These are phyloP conservation scores for Naganishia randhawae DNA, from an alignment of 768 basidiomycete species.

Conservation along the genomic window DNA sequence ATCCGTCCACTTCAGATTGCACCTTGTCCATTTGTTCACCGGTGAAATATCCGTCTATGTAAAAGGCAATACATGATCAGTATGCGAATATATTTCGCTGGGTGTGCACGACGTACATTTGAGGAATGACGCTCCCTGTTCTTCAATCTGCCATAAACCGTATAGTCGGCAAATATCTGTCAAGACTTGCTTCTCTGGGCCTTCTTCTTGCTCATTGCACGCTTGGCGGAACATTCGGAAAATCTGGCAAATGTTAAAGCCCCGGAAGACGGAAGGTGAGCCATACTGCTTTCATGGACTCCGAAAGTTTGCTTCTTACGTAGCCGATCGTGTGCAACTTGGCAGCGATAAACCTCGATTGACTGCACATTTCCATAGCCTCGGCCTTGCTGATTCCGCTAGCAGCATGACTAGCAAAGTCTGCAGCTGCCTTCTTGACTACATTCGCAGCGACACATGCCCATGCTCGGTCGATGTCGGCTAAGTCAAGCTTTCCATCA, in stretches of 20 bases:
- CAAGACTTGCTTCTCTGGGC: slow-evolving; percentile 47
- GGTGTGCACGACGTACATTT: slow-evolving; percentile 45
- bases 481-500: slow-evolving; percentile 44
- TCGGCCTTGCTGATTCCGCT: slow-evolving; percentile 50
- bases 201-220: slow-evolving; percentile 45
- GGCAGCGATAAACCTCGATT: slow-evolving; percentile 53
- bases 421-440: slow-evolving; percentile 52
- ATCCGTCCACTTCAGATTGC: slow-evolving; percentile 40
- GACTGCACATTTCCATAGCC: slow-evolving; percentile 53
- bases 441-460: slow-evolving; percentile 52
- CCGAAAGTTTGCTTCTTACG: not conserved
- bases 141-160: slow-evolving; percentile 53
- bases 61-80: not conserved
- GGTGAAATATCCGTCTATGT: slow-evolving; percentile 47
- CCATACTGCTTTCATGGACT: not conserved
- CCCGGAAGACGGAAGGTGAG: not conserved
- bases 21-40: slow-evolving; percentile 47
- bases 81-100: not conserved
- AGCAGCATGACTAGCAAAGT: slow-evolving; percentile 47
- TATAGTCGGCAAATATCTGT: slow-evolving; percentile 51
- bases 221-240: slow-evolving; percentile 51
- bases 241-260: slow-evolving; percentile 44
- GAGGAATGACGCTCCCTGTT: slow-evolving; percentile 53
- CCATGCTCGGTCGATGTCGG: slow-evolving; percentile 51
- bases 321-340: slow-evolving; percentile 51